Percentiles rank a stretch among this genome's conserved stretches.
These are phyloP conservation scores for California macrophylla DNA, from an alignment of 441 rosid genomes.

Conservation along the genomic window DNA sequence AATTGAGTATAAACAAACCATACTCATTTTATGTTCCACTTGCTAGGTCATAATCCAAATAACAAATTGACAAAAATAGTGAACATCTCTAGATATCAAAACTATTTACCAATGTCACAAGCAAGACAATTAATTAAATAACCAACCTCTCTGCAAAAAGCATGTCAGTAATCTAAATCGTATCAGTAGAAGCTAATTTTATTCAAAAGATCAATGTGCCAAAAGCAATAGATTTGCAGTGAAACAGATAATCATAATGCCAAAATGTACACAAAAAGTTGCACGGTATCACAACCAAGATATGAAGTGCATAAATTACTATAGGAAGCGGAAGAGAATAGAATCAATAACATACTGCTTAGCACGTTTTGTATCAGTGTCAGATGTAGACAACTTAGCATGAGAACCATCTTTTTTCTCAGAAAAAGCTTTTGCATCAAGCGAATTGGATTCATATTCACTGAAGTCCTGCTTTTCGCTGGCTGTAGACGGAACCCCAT, in stretches of 20 bases:
- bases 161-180: background rate
- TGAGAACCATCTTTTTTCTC: slow-evolving; percentile 52
- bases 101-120: slow-evolving; percentile 1
- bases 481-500: slow-evolving; percentile 31
- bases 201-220: background rate
- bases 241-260: background rate
- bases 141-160: background rate
- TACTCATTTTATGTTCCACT: background rate
- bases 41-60: background rate
- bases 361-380: slow-evolving; percentile 87
- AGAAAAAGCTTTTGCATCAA: slow-evolving; percentile 43
- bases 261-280: background rate
- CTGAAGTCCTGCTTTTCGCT: slow-evolving; percentile 47
- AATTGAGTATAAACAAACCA: background rate
- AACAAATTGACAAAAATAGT: background rate
- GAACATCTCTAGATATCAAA: background rate
- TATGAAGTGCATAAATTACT: background rate
- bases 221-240: background rate
- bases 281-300: background rate
- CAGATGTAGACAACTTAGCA: slow-evolving; percentile 50
- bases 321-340: background rate
- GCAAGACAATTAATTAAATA: background rate
- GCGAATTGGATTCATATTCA: slow-evolving; percentile 40
- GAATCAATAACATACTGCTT: slow-evolving; percentile 67
- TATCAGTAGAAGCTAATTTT: background rate